Base-by-base conservation (phyloP, 345 rosid species). In the Bruguiera sexangula region DNA sequence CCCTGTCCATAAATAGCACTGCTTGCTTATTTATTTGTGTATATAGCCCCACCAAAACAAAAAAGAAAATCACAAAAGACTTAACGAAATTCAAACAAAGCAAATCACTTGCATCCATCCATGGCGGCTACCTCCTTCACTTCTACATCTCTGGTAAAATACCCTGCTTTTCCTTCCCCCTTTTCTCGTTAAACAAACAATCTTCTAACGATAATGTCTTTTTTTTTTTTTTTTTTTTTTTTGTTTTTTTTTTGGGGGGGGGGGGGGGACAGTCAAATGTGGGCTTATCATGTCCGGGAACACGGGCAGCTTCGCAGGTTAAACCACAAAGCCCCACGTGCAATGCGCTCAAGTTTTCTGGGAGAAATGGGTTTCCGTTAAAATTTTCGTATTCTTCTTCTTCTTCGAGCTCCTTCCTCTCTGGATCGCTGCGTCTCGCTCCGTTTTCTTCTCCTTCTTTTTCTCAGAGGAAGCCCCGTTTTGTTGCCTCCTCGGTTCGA, bases 241-340 rank as follows among this genome's bases (percentile, higher is more conserved):
- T 0, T 27, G 29, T 27, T 27, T 1, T 27, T 27, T 1, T 27
- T 27, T 27, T 27, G 0, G 1, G 29, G 2, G 1, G 29, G 29
- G 29, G 29, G 29, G 29, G 29, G 29, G 29, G 29, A 2, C 86
- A 89, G 98, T 72, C 86, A n/a, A 83, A 82, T 74, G 84, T 83
- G 19, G 81, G 86, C 29, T 27, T 27, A 69, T 71, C 86, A 2
- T 68, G 88, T 37, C 70, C 85, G 32, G 69, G 60, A 73, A 77
- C 87, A 36, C 78, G 76, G 69, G 79, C 74, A 64, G 13, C 66
- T 29, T 62, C 79, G 48, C 79, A 59, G 68, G 74, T 71, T 52
- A 84, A 65, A 73, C 37, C 72, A 1, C 37, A 65, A 26, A 65
- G 60, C 67, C 67, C 80, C 55, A 9, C 86, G 13, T 74, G 73